Conservation (phyloP, 2,329 filamentous ascomycete genomes). For the Diaporthe sp. region DNA sequence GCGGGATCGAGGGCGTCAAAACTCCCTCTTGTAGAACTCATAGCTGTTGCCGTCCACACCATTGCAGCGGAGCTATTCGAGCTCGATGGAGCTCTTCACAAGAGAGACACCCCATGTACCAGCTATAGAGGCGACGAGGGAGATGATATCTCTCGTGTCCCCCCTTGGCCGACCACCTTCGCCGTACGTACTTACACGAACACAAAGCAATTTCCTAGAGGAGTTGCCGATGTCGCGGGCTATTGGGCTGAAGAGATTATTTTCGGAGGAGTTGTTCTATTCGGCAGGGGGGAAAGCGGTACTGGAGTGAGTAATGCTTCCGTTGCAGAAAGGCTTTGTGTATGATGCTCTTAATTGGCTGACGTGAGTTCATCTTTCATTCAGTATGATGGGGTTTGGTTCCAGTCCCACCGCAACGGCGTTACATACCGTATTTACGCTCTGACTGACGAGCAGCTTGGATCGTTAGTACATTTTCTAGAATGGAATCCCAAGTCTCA, state of each 20-base stretch:
- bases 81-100: background rate
- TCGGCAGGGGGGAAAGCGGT: constrained; percentile 34
- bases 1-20: background rate
- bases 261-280: constrained; percentile 41
- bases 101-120: background rate
- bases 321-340: background rate
- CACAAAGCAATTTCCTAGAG: constrained; percentile 43
- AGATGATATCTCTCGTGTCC: background rate
- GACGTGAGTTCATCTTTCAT: background rate
- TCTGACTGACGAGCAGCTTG: background rate
- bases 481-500: background rate
- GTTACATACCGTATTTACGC: background rate
- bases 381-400: background rate
- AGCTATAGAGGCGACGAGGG: background rate
- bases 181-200: constrained; percentile 40
- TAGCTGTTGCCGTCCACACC: background rate
- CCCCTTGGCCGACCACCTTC: constrained; percentile 41
- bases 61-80: constrained; percentile 6
- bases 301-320: background rate
- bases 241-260: constrained; percentile 45
- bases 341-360: background rate
- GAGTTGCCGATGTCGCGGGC: constrained; percentile 42
- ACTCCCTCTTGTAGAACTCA: background rate
- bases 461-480: background rate
- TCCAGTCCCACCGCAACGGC: background rate